These are phyloP conservation scores for Neofusicoccum sp. DNA, from an alignment of 2,329 filamentous ascomycete genomes.

Conservation along the genomic window DNA sequence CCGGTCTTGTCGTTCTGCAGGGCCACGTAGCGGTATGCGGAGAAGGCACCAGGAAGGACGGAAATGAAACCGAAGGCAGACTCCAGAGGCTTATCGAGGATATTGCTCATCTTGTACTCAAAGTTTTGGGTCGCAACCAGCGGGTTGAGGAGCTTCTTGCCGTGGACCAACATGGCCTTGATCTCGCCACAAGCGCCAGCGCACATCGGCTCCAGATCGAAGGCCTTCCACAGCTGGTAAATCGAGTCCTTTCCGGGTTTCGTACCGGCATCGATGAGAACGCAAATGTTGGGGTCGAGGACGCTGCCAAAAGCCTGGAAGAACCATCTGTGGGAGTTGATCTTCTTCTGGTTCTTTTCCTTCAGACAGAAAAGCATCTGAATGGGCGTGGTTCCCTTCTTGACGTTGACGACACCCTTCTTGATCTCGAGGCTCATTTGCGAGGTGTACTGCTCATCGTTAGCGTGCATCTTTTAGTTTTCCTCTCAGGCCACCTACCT, in stretches of 20 bases:
- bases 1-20: constrained; percentile 96
- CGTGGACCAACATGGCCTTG: constrained; percentile 91
- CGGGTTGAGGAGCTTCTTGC: constrained; percentile 87
- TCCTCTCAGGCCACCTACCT: constrained; percentile 27
- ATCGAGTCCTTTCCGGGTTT: constrained; percentile 92
- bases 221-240: constrained; percentile 98
- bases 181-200: constrained; percentile 97
- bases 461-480: background rate
- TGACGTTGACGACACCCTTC: constrained; percentile 80
- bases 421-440: constrained; percentile 86
- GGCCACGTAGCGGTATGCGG: constrained; percentile 93
- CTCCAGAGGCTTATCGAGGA: constrained; percentile 94
- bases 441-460: constrained; percentile 64
- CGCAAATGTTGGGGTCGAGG: constrained; percentile 92
- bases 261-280: constrained; percentile 92
- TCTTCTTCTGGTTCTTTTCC: constrained; percentile 99
- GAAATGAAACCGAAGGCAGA: constrained; percentile 98
- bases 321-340: constrained; percentile 99
- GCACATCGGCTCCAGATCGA: constrained; percentile 96
- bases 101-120: constrained; percentile 99
- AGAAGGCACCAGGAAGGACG: constrained; percentile 94
- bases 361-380: constrained; percentile 98
- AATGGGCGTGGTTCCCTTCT: constrained; percentile 81
- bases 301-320: constrained; percentile 95
- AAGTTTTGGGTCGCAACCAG: constrained; percentile 97